These are phyloP conservation scores for Salix dunnii DNA, from an alignment of 345 rosid genomes.

Conservation along the genomic window DNA sequence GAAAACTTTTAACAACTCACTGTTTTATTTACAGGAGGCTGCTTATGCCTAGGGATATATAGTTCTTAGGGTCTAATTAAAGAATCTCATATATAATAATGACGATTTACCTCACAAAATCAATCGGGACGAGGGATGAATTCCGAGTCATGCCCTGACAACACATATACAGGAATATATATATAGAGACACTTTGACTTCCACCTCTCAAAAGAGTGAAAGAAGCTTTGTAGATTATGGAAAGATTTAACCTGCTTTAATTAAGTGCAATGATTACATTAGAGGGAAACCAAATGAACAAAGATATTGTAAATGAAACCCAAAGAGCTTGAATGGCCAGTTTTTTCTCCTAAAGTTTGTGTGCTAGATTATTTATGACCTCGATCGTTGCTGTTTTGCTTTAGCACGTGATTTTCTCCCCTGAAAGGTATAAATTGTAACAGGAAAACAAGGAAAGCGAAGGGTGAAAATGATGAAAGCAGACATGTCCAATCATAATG, in stretches of 20 bases:
- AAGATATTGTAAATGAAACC: slow-evolving; percentile 9
- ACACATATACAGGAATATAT: too few relatives aligned
- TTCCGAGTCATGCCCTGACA: too few relatives aligned
- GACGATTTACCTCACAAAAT: not conserved
- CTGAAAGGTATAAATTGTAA: not conserved
- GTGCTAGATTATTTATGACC: slow-evolving; percentile 12
- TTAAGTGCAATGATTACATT: not conserved
- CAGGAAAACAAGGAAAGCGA: not conserved
- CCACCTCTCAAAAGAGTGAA: not conserved
- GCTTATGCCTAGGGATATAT: not conserved
- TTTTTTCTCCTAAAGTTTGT: slow-evolving; percentile 9
- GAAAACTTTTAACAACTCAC: not conserved
- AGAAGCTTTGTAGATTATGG: not conserved
- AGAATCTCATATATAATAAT: not conserved
- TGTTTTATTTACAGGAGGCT: not conserved
- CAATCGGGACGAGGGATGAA: not conserved
- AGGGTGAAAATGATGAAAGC: slow-evolving; percentile 21
- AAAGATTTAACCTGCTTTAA: not conserved
- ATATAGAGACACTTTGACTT: not conserved
- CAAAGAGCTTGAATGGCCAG: slow-evolving; percentile 9
- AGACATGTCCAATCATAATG: slow-evolving; percentile 33
- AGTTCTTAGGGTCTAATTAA: not conserved
- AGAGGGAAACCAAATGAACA: not conserved
- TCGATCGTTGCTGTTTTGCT: slow-evolving; percentile 14
- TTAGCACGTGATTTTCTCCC: slow-evolving; percentile 42